Percentiles rank a stretch among this genome's conserved stretches.
These are phyloP conservation scores for Lycium barbarum DNA, from an alignment of 257 asterid genomes.

Conservation along the genomic window DNA sequence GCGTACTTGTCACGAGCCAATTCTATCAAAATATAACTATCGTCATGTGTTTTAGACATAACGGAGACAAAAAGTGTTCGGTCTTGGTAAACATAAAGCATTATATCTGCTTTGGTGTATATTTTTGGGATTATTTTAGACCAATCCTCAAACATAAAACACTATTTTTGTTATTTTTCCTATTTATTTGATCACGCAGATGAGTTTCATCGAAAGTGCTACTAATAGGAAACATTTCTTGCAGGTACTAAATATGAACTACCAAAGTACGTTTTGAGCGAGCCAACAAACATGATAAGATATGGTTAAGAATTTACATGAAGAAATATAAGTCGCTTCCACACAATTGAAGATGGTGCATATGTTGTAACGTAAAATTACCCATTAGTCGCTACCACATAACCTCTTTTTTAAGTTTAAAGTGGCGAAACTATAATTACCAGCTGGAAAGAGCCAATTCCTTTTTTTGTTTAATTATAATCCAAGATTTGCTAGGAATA, in stretches of 20 bases:
- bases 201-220: background rate
- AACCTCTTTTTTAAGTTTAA: background rate
- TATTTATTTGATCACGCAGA: background rate
- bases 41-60: background rate
- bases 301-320: constrained; percentile 37
- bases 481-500: background rate
- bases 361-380: background rate
- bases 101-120: background rate
- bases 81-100: background rate
- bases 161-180: background rate
- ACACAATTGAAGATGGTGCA: constrained; percentile 1
- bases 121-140: background rate
- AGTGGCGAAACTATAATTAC: background rate
- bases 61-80: background rate
- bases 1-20: background rate
- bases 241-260: constrained; percentile 87
- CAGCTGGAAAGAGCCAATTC: background rate
- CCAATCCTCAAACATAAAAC: background rate
- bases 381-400: background rate
- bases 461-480: too few relatives aligned
- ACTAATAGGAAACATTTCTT: constrained; percentile 10
- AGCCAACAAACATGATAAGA: constrained; percentile 75
- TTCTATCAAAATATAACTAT: background rate
- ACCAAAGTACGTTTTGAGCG: constrained; percentile 81
- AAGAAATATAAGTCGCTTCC: background rate